Evolutionary conservation across 345 rosid species (phyloP).

Genomic region (Physaria fendleri): DNA sequence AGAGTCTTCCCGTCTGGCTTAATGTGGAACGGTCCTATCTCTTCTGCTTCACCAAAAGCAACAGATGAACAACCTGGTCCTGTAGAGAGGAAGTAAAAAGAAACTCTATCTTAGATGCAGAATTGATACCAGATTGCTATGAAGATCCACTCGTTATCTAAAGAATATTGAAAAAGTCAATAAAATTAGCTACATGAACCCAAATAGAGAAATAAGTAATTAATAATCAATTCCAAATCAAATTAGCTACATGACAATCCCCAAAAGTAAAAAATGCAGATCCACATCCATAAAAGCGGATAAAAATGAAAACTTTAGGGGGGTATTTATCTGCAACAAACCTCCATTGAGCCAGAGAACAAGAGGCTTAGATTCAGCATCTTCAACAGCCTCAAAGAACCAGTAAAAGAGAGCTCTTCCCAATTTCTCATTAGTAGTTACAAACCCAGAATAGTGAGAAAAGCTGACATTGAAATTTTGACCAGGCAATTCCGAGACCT

Average conservation of each 20-base stretch:
- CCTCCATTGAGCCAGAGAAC: constrained; percentile 94
- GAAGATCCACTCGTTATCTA: background rate
- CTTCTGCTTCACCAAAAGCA: constrained; percentile 86
- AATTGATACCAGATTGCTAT: background rate
- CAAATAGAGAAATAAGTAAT: background rate
- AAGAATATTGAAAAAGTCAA: background rate
- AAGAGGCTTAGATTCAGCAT: constrained; percentile 78
- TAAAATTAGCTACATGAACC: background rate
- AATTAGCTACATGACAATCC: background rate
- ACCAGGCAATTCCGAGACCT: constrained; percentile 58
- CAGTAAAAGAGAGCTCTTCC: constrained; percentile 86
- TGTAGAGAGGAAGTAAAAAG: constrained; percentile 11
- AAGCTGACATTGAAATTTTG: constrained; percentile 59
- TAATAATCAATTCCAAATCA: background rate
- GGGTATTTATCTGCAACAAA: background rate
- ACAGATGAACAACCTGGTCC: constrained; percentile 98
- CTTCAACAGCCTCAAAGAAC: constrained; percentile 69
- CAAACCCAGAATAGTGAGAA: constrained; percentile 68
- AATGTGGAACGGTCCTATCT: constrained; percentile 89
- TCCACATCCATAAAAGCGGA: constrained; percentile 2
- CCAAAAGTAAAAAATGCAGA: background rate
- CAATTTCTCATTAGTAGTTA: constrained; percentile 50
- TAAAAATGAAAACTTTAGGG: background rate
- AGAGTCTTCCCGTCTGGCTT: constrained; percentile 67
- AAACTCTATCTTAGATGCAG: background rate